Conservation (phyloP, 75 land plant species). For the Adiantum capillusveneris region DNA sequence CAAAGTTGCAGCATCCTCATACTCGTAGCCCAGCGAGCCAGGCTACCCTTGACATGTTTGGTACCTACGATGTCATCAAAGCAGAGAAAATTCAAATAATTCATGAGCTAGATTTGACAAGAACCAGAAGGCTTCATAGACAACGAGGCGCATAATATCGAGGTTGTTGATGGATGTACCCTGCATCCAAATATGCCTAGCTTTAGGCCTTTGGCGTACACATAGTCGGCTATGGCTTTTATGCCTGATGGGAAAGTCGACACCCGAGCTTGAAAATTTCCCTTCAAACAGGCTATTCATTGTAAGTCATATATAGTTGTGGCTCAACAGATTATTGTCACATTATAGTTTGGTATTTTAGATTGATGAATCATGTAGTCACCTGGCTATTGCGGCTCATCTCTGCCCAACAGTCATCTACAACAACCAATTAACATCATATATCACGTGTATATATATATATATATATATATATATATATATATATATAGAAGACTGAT, state of each 20-base stretch:
- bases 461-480: too few species aligned
- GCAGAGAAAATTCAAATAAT: too few species aligned
- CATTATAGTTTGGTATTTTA: too few species aligned
- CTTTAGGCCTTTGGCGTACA: conserved; percentile 23
- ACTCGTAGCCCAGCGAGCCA: conserved; percentile 78
- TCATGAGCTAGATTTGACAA: too few species aligned
- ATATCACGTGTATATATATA: background rate
- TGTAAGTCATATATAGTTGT: background rate
- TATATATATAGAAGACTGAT: too few species aligned
- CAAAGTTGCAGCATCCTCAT: conserved; percentile 81
- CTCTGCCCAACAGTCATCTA: conserved; percentile 56
- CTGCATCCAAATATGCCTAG: conserved; percentile 33
- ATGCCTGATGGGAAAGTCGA: conserved; percentile 81
- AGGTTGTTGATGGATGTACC: conserved; percentile 4
- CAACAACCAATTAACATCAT: background rate
- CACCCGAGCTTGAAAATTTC: conserved; percentile 47
- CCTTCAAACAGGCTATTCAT: conserved; percentile 31
- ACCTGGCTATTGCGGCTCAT: conserved; percentile 23
- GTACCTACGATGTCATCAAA: too few species aligned
- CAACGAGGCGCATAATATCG: too few species aligned
- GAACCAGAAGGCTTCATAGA: too few species aligned
- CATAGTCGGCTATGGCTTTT: conserved; percentile 27
- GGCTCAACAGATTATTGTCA: too few species aligned
- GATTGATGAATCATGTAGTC: too few species aligned
- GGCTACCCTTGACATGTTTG: conserved; percentile 66